Base-by-base conservation (phyloP, 345 rosid genomes). In the Raphanus raphanistrum region DNA sequence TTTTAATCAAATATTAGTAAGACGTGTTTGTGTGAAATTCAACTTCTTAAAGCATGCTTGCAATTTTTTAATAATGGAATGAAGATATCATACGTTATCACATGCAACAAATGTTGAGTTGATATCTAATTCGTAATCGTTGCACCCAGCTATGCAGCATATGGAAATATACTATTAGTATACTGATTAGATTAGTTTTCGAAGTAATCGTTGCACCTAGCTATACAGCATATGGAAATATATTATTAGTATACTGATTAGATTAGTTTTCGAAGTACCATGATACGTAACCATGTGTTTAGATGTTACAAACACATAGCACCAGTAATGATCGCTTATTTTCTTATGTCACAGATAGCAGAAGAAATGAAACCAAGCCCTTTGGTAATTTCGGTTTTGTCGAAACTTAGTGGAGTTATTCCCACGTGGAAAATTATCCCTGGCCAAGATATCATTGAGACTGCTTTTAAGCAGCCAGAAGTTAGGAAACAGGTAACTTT, bases 341-440 rank as follows among this genome's bases (percentile, higher is more conserved):
- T 45, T 29, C 4, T 0, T 5, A 21, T 63, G 66, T 3, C 6
- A 66, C 68, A 95, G 98, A 84, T 94, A 12, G 91, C 98, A 10
- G 89, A 90, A 4, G 91, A 86, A 28, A 63, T 90, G 83, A 90
- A 38, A 80, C 98, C 96, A 21, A 76, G 35, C 52, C 83, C 83
- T 27, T 0, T 87, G 6, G 83, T 90, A 26, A 72, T 84, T 7
- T 57, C 38, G 11, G 52, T 87, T 69, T 77, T 94, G 60, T 9
- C 52, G 1, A 83, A 82, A 73, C 86, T 92, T 5, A 57, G 72
- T 62, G 64, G 81, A 31, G 4, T 81, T 13, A 73, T 90, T 36
- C 98, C 98, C 4, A 83, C 91, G 1, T 90, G 97, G 98, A 87
- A 55, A 72, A 72, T 86, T 3, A 83, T 89, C 15, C 89, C 89